Evolutionary conservation across 805 yeast genomes (phyloP).

Genomic region (Cyberlindnera misumaiensis): DNA sequence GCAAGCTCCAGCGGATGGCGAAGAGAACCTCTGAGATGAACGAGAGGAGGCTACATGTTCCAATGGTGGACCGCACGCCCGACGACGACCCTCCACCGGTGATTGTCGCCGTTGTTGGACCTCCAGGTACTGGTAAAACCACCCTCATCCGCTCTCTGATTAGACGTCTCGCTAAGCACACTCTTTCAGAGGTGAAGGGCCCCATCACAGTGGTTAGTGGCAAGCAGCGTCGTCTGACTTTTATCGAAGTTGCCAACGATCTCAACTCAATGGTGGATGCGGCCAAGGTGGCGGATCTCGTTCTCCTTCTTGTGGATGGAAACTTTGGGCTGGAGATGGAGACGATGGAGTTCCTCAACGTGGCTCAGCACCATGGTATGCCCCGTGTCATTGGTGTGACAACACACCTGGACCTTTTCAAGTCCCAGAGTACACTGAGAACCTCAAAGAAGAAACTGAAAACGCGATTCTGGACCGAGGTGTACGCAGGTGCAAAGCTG

Average conservation of each 20-base stretch:
- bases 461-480: slow-evolving; percentile 98
- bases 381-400: slow-evolving; percentile 94
- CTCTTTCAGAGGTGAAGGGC: slow-evolving; percentile 82
- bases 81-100: slow-evolving; percentile 98
- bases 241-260: slow-evolving; percentile 89
- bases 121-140: slow-evolving; percentile 97
- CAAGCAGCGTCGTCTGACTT: slow-evolving; percentile 85
- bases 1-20: slow-evolving; percentile 79
- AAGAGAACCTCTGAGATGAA: slow-evolving; percentile 73
- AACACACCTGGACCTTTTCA: slow-evolving; percentile 92
- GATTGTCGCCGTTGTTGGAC: slow-evolving; percentile 94
- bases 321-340: slow-evolving; percentile 99
- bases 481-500: slow-evolving; percentile 94
- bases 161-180: slow-evolving; percentile 80
- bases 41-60: slow-evolving; percentile 87
- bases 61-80: slow-evolving; percentile 96
- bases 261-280: slow-evolving; percentile 93
- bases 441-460: slow-evolving; percentile 88
- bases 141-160: slow-evolving; percentile 87
- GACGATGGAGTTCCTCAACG: slow-evolving; percentile 95
- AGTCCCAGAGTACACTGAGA: slow-evolving; percentile 79
- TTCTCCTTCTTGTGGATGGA: slow-evolving; percentile 85
- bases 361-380: slow-evolving; percentile 98
- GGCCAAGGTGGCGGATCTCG: slow-evolving; percentile 92
- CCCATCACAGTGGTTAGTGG: slow-evolving; percentile 97